Evolutionary conservation across 2,329 filamentous ascomycete genomes (phyloP).

Genomic region (Sporothrix humicola): DNA sequence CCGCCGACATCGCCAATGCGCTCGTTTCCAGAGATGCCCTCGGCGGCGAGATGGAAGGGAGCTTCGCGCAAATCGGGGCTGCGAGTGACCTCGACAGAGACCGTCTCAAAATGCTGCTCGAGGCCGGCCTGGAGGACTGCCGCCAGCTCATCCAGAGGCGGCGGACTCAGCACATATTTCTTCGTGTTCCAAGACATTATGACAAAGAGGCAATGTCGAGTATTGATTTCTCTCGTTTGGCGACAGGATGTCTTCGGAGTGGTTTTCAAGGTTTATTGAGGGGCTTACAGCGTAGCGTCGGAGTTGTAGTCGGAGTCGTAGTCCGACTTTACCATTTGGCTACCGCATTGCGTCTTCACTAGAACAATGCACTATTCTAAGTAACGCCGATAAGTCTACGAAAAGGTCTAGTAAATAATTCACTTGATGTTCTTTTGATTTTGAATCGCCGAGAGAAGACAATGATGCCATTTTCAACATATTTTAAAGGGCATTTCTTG

Average conservation of each 20-base stretch:
- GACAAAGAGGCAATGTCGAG: neutral
- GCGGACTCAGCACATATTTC: conserved; percentile 24
- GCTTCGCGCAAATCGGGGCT: conserved; percentile 47
- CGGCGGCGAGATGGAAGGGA: conserved; percentile 48
- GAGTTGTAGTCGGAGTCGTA: neutral
- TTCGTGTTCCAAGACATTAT: conserved; percentile 6
- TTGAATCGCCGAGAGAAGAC: neutral
- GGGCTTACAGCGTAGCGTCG: neutral
- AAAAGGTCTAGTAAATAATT: too few species aligned
- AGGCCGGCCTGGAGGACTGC: conserved; percentile 19
- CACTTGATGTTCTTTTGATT: neutral
- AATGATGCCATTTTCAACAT: neutral
- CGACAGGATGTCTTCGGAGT: neutral
- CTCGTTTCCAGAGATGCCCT: conserved; percentile 50
- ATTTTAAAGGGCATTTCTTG: too few species aligned
- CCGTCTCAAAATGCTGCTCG: conserved; percentile 10
- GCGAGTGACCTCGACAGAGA: conserved; percentile 5
- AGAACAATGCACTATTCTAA: neutral
- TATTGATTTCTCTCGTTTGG: neutral
- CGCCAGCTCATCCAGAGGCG: conserved; percentile 20
- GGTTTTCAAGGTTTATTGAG: neutral
- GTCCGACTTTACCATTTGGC: conserved; percentile 1
- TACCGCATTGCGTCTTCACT: conserved; percentile 17
- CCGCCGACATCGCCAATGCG: conserved; percentile 54
- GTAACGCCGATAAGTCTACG: conserved; percentile 1